A percentile compares a stretch with the other conserved stretches of the same genome.
Evolutionary conservation across 768 basidiomycete genomes (phyloP).

Genomic region (Filobasidium wieringae): DNA sequence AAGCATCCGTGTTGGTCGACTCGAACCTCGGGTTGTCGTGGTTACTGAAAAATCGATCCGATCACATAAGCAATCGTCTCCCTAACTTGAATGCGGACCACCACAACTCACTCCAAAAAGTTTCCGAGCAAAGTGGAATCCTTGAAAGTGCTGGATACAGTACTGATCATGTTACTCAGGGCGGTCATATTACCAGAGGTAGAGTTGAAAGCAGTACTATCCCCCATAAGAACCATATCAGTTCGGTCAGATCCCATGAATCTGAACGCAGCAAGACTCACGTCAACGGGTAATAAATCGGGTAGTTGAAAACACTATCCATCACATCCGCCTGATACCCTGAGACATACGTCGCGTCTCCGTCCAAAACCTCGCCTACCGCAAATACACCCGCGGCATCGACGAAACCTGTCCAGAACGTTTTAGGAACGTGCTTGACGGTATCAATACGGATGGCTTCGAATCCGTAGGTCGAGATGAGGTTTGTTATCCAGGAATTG

Average conservation of each 20-base stretch:
- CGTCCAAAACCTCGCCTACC: conserved; percentile 59
- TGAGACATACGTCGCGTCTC: conserved; percentile 31
- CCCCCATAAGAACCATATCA: no score
- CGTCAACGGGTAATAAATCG: conserved; percentile 33
- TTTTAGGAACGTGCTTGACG: conserved; percentile 39
- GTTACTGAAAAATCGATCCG: conserved; percentile 26
- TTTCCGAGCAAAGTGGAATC: conserved; percentile 34
- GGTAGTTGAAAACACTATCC: conserved; percentile 38
- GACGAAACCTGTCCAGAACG: conserved; percentile 67
- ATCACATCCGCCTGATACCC: conserved; percentile 30
- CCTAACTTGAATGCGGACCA: no score
- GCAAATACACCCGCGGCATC: conserved; percentile 69
- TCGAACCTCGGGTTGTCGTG: conserved; percentile 38
- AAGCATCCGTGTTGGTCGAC: conserved; percentile 22
- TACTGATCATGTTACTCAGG: conserved; percentile 24
- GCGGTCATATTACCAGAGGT: conserved; percentile 22
- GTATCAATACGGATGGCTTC: conserved; percentile 76
- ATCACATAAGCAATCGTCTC: not conserved
- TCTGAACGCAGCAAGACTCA: no score
- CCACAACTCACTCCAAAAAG: conserved; percentile 38
- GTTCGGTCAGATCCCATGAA: not conserved
- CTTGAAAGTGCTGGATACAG: conserved; percentile 24
- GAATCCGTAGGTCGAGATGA: conserved; percentile 60
- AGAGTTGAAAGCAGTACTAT: conserved; percentile 35
- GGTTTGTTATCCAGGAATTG: conserved; percentile 54